Percentiles rank a stretch among this genome's conserved stretches.
These are phyloP conservation scores for Pseudocercospora vitis DNA, from an alignment of 2,329 filamentous ascomycete genomes.

Conservation along the genomic window DNA sequence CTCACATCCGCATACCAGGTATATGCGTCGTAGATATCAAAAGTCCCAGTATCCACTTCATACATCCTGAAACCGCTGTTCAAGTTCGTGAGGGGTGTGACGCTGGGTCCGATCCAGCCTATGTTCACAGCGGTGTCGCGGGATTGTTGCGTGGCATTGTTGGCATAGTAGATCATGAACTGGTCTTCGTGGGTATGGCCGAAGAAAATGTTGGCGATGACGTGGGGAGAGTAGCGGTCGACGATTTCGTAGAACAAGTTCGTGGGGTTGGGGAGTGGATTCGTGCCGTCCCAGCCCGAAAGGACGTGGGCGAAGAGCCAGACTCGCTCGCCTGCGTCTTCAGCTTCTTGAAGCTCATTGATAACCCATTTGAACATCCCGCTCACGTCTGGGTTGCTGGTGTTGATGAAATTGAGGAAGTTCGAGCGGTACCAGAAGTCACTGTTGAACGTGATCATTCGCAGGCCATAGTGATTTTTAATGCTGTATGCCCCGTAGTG, in stretches of 20 bases:
- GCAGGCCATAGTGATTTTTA: constrained; percentile 54
- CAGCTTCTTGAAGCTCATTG: constrained; percentile 53
- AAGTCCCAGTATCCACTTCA: constrained; percentile 55
- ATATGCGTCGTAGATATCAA: constrained; percentile 56
- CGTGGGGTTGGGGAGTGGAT: constrained; percentile 55
- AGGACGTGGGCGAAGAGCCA: constrained; percentile 59
- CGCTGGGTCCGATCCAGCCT: constrained; percentile 54
- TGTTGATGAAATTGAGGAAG: constrained; percentile 55
- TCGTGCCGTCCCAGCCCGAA: constrained; percentile 57
- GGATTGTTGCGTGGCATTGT: constrained; percentile 44
- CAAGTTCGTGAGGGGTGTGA: constrained; percentile 56
- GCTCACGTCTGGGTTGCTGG: constrained; percentile 51
- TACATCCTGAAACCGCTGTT: constrained; percentile 57
- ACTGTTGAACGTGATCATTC: constrained; percentile 56
- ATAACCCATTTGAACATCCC: constrained; percentile 54
- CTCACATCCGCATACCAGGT: constrained; percentile 56
- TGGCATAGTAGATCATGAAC: constrained; percentile 55
- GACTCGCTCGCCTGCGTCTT: constrained; percentile 54
- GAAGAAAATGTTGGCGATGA: constrained; percentile 57
- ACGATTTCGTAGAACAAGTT: constrained; percentile 58
- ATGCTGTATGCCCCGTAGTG: constrained; percentile 60
- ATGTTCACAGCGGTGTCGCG: constrained; percentile 47
- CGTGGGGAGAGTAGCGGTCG: constrained; percentile 56
- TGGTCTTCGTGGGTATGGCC: constrained; percentile 59
- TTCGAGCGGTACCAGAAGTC: constrained; percentile 52